Base-by-base conservation (phyloP, 768 basidiomycete species). In the Mycena kentingensis region DNA sequence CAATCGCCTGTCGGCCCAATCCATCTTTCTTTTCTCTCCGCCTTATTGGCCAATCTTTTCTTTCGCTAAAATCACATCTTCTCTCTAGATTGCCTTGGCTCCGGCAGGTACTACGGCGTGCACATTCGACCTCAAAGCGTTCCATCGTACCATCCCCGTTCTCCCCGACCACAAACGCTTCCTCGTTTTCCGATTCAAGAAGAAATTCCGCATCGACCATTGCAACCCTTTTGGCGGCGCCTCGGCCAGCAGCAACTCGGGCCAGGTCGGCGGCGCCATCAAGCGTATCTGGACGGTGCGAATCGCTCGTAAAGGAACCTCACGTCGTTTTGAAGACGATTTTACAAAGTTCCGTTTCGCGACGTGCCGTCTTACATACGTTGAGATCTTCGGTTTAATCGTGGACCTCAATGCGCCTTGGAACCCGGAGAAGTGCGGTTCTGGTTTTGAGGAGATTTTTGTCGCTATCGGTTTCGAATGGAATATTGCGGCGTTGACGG, bases 381-480 rank as follows among this genome's bases (percentile, higher is more conserved):
- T 7, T 8, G 37, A 39, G 11, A 11, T 39, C 37, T 10, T 65
- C 3, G 10, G 13, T 0, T 10, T 46, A 0, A 51, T 65, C 6
- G 48, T 55, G 24, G 41, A 35, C 0, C 47, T 71, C 3, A 52
- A 61, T 3, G 32, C 66, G 5, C 63, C 67, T 0, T 67, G 66
- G 63, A 60, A 64, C 37, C 34, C 49, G 5, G 43, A 61, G 5
- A 70, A 68, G 43, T 39, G 11, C 15, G 54, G 58, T 8, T 53
- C 63, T 12, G 59, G 64, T 10, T 71, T 70, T 36, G 39, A n/a
- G 4, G 21, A 26, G n/a, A 22, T 35, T 0, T 56, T 64, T 15
- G 53, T 36, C 2, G 73, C 65, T 45, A 38, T 68, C 8, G 67
- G 69, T 19, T 72, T 72, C 51, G 28, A 51, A 0, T 72, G 68